phyloP scores from a whole-genome alignment of 495 filamentous ascomycete species.

The Staphylotrichum longicolle region DNA sequence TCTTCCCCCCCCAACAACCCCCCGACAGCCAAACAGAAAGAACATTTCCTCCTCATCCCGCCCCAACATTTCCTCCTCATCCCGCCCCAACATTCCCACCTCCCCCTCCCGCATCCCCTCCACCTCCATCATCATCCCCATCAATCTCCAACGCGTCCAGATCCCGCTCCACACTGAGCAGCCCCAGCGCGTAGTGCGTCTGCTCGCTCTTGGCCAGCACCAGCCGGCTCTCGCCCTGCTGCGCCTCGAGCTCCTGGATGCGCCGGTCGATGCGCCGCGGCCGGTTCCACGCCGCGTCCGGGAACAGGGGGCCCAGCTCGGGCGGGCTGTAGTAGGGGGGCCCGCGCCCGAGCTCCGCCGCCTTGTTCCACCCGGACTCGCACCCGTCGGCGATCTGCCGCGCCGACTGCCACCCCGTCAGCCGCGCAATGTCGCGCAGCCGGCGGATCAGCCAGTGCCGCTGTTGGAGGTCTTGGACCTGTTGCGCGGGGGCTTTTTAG shows the following conservation, averaged over 20 bases:
- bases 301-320: slow-evolving; percentile 33
- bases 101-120: neutral
- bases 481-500: slow-evolving; percentile 14
- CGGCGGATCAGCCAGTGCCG: slow-evolving; percentile 72
- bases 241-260: slow-evolving; percentile 40
- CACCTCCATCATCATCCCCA: slow-evolving; percentile 21
- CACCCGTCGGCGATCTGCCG: slow-evolving; percentile 77
- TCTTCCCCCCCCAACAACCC: neutral
- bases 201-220: slow-evolving; percentile 50
- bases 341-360: slow-evolving; percentile 67
- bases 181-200: slow-evolving; percentile 53
- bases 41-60: neutral
- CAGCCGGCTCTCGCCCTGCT: slow-evolving; percentile 35
- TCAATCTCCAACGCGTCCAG: slow-evolving; percentile 48
- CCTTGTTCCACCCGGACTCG: slow-evolving; percentile 76
- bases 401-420: slow-evolving; percentile 85
- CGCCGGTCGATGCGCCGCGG: slow-evolving; percentile 43
- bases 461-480: slow-evolving; percentile 71
- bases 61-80: neutral
- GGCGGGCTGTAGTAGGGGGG: slow-evolving; percentile 65
- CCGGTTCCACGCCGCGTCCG: slow-evolving; percentile 41
- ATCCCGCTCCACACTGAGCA: slow-evolving; percentile 53
- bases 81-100: neutral
- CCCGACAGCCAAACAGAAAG: neutral
- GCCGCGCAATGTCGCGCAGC: slow-evolving; percentile 68